These are phyloP conservation scores for Madurella fahalii DNA, from an alignment of 2,329 filamentous ascomycete species.

Conservation along the genomic window DNA sequence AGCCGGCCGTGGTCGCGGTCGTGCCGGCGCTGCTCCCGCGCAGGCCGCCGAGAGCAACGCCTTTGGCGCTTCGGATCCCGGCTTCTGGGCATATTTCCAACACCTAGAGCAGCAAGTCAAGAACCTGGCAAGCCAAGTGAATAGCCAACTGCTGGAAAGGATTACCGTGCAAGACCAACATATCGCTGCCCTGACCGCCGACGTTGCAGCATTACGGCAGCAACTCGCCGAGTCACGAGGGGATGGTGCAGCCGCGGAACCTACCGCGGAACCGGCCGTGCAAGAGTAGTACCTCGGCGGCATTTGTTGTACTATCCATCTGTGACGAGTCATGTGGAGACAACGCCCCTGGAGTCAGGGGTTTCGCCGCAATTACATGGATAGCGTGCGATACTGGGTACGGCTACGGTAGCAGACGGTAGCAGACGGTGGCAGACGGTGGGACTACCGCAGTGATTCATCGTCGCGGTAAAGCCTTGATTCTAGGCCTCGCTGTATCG, in stretches of 20 bases:
- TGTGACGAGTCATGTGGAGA: neutral
- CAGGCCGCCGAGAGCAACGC: constrained; percentile 53
- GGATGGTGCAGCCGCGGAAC: neutral
- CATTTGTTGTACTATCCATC: neutral
- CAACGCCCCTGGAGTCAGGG: neutral
- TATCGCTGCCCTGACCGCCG: constrained; percentile 21
- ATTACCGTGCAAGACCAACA: constrained; percentile 23
- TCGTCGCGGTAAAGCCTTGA: too few relatives aligned
- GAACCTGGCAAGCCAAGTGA: constrained; percentile 20
- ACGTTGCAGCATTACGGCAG: constrained; percentile 22
- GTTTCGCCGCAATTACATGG: neutral
- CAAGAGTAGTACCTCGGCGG: constrained; percentile 6
- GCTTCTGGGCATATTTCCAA: constrained; percentile 69
- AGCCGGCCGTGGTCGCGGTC: constrained; percentile 41
- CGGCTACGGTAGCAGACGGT: too few relatives aligned
- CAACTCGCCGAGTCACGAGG: constrained; percentile 11
- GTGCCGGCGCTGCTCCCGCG: constrained; percentile 28
- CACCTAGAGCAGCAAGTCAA: constrained; percentile 56
- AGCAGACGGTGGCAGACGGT: too few relatives aligned
- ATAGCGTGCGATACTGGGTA: neutral
- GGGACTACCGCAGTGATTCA: too few relatives aligned
- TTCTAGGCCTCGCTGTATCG: too few relatives aligned
- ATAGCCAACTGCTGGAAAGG: constrained; percentile 24
- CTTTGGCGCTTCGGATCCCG: constrained; percentile 57
- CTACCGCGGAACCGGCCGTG: neutral